phyloP scores from a whole-genome alignment of 805 yeast genomes.

The Torulaspora quercuum region DNA sequence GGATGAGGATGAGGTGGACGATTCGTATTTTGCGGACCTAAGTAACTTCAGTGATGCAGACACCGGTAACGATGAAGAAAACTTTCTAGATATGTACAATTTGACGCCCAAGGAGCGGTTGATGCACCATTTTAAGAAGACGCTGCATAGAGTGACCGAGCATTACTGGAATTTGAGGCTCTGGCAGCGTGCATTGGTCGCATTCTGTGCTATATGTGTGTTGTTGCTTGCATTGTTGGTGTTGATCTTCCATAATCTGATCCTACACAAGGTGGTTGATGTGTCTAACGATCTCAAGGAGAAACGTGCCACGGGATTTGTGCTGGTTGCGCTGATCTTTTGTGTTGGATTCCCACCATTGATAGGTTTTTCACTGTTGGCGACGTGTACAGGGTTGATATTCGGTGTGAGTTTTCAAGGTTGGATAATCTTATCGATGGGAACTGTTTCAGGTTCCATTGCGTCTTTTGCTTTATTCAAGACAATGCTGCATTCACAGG shows the following conservation, averaged over 20 bases:
- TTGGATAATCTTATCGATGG: conserved; percentile 69
- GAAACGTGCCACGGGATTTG: conserved; percentile 41
- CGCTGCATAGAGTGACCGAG: conserved; percentile 13
- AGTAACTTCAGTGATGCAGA: conserved; percentile 9
- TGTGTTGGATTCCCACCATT: conserved; percentile 86
- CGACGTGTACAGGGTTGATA: conserved; percentile 69
- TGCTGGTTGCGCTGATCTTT: conserved; percentile 53
- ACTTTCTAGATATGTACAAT: conserved; percentile 34
- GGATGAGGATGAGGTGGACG: conserved; percentile 20
- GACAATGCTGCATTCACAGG: conserved; percentile 52
- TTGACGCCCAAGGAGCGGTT: conserved; percentile 36
- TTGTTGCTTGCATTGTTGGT: conserved; percentile 20
- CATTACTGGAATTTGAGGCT: conserved; percentile 20
- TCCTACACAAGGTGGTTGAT: conserved; percentile 36
- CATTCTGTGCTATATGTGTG: conserved; percentile 16
- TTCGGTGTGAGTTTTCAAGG: conserved; percentile 74
- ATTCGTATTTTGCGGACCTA: conserved; percentile 16
- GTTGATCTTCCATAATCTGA: conserved; percentile 29
- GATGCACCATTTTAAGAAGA: conserved; percentile 20
- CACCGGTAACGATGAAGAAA: conserved; percentile 24
- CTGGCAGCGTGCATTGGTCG: conserved; percentile 26
- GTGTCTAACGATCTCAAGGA: conserved; percentile 46
- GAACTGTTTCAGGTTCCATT: conserved; percentile 70
- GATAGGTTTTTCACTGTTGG: conserved; percentile 71
- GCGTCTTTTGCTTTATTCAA: conserved; percentile 69